Evolutionary conservation across 177 flowering plant species (phyloP).

Genomic region (Vitis hybrid): DNA sequence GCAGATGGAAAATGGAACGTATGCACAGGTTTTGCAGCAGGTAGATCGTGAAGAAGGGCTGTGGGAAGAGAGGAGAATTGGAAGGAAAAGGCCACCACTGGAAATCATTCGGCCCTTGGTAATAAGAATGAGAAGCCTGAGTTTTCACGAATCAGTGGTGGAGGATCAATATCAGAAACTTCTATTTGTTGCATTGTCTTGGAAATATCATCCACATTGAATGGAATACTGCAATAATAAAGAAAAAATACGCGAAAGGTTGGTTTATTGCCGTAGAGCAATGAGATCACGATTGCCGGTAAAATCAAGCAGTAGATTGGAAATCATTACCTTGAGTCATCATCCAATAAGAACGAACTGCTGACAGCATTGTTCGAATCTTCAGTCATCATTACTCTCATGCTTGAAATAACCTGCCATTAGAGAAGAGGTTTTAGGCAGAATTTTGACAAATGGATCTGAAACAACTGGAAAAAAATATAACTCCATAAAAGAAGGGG

Average conservation of each 20-base stretch:
- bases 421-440: too few relatives aligned
- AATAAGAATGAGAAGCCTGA: slow-evolving; percentile 40
- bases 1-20: too few relatives aligned
- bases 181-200: slow-evolving; percentile 30
- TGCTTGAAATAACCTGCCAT: slow-evolving; percentile 38
- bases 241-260: neutral
- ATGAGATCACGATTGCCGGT: neutral
- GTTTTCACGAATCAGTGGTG: slow-evolving; percentile 37
- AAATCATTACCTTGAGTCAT: slow-evolving; percentile 38
- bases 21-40: too few relatives aligned
- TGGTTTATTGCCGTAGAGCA: neutral
- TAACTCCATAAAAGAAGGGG: too few relatives aligned
- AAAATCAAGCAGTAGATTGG: neutral
- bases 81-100: fast-evolving
- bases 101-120: slow-evolving; percentile 24
- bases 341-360: slow-evolving; percentile 46
- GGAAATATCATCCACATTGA: slow-evolving; percentile 44
- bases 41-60: too few relatives aligned
- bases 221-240: slow-evolving; percentile 38
- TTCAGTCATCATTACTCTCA: slow-evolving; percentile 48
- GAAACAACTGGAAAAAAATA: too few relatives aligned
- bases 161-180: slow-evolving; percentile 38
- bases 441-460: too few relatives aligned
- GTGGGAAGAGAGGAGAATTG: too few relatives aligned
- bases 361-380: slow-evolving; percentile 43